Base-by-base conservation (phyloP, 768 basidiomycete species). In the Hygrocybe coccinea region DNA sequence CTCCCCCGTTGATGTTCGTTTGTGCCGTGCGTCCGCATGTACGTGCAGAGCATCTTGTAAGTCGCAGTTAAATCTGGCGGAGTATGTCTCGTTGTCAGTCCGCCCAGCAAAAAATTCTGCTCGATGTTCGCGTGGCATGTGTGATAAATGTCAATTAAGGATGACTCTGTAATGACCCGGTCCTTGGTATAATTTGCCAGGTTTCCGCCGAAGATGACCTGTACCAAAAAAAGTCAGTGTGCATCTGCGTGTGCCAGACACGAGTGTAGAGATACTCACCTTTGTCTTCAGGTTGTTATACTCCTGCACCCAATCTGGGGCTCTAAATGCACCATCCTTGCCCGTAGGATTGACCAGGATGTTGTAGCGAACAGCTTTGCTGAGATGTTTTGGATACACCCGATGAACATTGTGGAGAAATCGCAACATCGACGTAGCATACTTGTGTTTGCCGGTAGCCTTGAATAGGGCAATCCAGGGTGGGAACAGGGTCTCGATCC, bases 271-370 rank as follows among this genome's bases (percentile, higher is more conserved):
- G n/a, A n/a, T n/a, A 59, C 50, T 21, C 29, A 66, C 69, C 58
- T 74, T 74, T 8, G 39, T 41, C 19, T 41, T 41, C 39, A 41
- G 19, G 39, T 41, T 41, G 11, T 41, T 14, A 14, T 3, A 41
- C 19, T 41, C 39, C 10, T 41, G 39, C 39, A 41, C 39, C 39
- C 39, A 41, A 41, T 41, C 39, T 3, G 19, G 19, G 5, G 39
- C 39, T 19, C 39, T 4, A 11, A 41, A 41, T 41, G 39, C 39
- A 3, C 63, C 67, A 17, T 64, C 69, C 1, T 70, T 59, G 50
- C 73, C 72, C 22, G 67, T 60, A 0, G 68, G 71, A 56, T 73
- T 73, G 19, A 64, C 56, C 5, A 73, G 60, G 1, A 63, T 57
- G 17, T 58, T 56, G 21, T 41, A 55, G 7, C 50, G 54, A 15